Percentiles rank a stretch among this genome's conserved stretches.
Conservation (phyloP, 2,329 filamentous ascomycete genomes). For the Arthroderma uncinatum region DNA sequence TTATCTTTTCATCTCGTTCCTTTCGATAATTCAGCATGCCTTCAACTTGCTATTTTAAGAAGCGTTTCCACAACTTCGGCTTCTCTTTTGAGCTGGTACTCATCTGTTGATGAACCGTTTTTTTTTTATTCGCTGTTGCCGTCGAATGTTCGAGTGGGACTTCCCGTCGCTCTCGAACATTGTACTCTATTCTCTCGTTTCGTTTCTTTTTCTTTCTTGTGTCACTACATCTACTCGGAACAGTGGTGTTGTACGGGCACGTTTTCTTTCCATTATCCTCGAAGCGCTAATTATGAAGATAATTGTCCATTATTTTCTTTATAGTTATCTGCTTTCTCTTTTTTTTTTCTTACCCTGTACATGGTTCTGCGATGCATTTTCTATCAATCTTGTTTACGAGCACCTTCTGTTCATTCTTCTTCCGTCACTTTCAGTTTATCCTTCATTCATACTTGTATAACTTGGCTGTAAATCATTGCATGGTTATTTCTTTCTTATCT, state of each 20-base stretch:
- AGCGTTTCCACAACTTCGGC: not conserved
- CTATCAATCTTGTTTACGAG: no score
- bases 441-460: not conserved
- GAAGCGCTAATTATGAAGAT: not conserved
- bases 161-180: slow-evolving; percentile 1
- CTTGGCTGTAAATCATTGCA: not conserved
- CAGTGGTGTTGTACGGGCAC: not conserved
- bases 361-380: no score
- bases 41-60: not conserved
- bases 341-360: not conserved
- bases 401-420: no score
- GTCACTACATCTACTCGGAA: not conserved
- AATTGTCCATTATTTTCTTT: not conserved
- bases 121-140: not conserved
- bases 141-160: slow-evolving; percentile 4
- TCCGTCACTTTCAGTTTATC: not conserved
- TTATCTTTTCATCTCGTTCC: not conserved
- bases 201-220: not conserved
- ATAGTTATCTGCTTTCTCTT: no score
- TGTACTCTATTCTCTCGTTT: not conserved
- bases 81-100: slow-evolving; percentile 5
- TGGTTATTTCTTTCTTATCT: not conserved
- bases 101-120: not conserved
- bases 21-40: not conserved
- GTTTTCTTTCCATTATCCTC: not conserved